Conservation (phyloP, 257 asterid species). For the Striga asiatica region DNA sequence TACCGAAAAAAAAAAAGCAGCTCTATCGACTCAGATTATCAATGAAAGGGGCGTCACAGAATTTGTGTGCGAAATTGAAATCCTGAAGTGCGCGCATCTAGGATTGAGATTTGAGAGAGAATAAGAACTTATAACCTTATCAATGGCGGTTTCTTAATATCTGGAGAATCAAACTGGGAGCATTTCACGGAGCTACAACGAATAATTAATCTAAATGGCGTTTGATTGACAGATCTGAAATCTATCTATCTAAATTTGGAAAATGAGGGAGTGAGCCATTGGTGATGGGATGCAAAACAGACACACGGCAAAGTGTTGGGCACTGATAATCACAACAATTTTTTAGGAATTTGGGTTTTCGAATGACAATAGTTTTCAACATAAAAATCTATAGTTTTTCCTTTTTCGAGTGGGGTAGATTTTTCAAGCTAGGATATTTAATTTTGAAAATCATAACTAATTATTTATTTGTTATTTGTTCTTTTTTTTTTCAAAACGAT, state of each 20-base stretch:
- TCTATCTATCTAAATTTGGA: conserved; percentile 26
- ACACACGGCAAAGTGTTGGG: conserved; percentile 1
- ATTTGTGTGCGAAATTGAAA: conserved; percentile 4
- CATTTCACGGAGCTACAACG: conserved; percentile 13
- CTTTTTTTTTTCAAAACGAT: no score
- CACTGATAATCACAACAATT: background rate
- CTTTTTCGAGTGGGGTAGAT: no score
- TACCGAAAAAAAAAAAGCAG: background rate
- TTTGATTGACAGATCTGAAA: conserved; percentile 25
- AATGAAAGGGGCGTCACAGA: conserved; percentile 3
- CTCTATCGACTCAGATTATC: conserved; percentile 10
- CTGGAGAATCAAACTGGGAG: background rate
- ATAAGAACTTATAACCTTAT: conserved; percentile 2
- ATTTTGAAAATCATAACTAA: no score
- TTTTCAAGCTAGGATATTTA: no score
- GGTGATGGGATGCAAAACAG: conserved; percentile 10
- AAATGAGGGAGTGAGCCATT: conserved; percentile 15
- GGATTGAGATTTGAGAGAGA: conserved; percentile 1
- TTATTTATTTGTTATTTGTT: no score
- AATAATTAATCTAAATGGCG: conserved; percentile 5
- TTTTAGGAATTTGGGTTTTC: conserved; percentile 5
- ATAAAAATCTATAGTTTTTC: no score
- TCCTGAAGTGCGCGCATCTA: conserved; percentile 13
- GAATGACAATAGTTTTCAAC: background rate
- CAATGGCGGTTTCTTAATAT: background rate